Evolutionary conservation across 2,329 filamentous ascomycete genomes (phyloP).

Genomic region (Calonectria honghensis): DNA sequence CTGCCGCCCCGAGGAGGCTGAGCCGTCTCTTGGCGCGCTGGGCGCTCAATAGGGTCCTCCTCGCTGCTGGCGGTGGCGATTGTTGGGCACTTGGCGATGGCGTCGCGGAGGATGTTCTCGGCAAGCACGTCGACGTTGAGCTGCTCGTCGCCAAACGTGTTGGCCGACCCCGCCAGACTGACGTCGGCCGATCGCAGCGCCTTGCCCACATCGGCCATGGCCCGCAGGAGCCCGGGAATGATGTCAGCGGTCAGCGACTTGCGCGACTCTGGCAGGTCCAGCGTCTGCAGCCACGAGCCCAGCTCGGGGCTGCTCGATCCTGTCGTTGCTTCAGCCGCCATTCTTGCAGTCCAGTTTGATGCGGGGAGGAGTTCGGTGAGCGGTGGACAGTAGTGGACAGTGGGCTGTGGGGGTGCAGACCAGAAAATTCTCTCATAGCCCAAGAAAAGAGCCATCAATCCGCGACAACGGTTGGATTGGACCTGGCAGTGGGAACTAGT

Average conservation of each 20-base stretch:
- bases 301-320: slow-evolving; percentile 31
- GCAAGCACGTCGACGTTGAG: slow-evolving; percentile 74
- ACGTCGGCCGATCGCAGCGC: slow-evolving; percentile 68
- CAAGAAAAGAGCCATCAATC: neutral
- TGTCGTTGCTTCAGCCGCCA: slow-evolving; percentile 19
- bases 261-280: slow-evolving; percentile 27
- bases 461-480: slow-evolving; percentile 9
- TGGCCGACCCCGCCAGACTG: slow-evolving; percentile 68
- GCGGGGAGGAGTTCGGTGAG: slow-evolving; percentile 10
- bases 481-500: slow-evolving; percentile 18
- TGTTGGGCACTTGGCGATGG: slow-evolving; percentile 65
- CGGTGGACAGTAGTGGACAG: neutral
- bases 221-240: slow-evolving; percentile 68
- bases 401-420: neutral
- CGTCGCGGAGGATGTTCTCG: slow-evolving; percentile 68
- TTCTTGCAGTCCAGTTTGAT: neutral
- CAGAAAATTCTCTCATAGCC: slow-evolving; percentile 33
- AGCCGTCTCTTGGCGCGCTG: slow-evolving; percentile 41
- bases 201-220: slow-evolving; percentile 66
- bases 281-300: slow-evolving; percentile 28
- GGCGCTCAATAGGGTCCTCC: slow-evolving; percentile 74
- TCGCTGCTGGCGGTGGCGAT: slow-evolving; percentile 74
- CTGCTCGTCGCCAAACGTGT: slow-evolving; percentile 76
- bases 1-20: neutral
- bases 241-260: slow-evolving; percentile 57